phyloP scores from a whole-genome alignment of 257 asterid species.

The Jacaranda copaia region DNA sequence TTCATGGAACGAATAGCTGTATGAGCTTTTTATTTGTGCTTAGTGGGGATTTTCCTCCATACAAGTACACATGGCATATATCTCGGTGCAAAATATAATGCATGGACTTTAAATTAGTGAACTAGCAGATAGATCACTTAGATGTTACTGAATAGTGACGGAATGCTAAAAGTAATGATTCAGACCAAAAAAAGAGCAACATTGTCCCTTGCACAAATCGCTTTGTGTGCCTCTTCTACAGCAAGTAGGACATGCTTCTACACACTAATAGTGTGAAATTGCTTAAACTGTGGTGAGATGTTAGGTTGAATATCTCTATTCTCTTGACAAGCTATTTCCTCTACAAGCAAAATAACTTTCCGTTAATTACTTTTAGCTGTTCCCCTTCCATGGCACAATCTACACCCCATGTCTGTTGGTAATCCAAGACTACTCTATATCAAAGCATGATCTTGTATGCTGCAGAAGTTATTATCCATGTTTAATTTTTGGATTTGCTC shows the following conservation, averaged over 20 bases:
- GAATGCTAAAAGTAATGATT: constrained; percentile 2
- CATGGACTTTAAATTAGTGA: background rate
- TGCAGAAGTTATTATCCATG: constrained; percentile 13
- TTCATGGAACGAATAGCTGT: constrained; percentile 1
- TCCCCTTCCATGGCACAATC: background rate
- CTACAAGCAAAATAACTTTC: constrained; percentile 22
- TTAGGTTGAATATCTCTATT: constrained; percentile 24
- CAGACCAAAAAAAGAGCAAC: constrained; percentile 31
- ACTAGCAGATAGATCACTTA: background rate
- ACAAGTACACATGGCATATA: background rate
- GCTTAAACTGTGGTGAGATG: constrained; percentile 24
- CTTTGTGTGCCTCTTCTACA: constrained; percentile 35
- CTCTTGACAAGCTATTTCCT: constrained; percentile 27
- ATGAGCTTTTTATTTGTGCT: background rate
- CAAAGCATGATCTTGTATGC: background rate
- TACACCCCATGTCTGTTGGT: background rate
- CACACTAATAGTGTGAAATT: constrained; percentile 34
- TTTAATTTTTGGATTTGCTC: constrained; percentile 7
- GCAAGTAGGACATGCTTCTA: constrained; percentile 27
- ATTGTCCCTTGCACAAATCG: constrained; percentile 36
- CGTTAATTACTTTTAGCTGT: background rate
- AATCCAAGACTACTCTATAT: background rate
- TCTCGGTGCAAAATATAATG: background rate
- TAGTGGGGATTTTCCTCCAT: background rate
- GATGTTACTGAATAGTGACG: background rate